Conservation (phyloP, 2,329 filamentous ascomycete genomes). For the Fusarium musae region DNA sequence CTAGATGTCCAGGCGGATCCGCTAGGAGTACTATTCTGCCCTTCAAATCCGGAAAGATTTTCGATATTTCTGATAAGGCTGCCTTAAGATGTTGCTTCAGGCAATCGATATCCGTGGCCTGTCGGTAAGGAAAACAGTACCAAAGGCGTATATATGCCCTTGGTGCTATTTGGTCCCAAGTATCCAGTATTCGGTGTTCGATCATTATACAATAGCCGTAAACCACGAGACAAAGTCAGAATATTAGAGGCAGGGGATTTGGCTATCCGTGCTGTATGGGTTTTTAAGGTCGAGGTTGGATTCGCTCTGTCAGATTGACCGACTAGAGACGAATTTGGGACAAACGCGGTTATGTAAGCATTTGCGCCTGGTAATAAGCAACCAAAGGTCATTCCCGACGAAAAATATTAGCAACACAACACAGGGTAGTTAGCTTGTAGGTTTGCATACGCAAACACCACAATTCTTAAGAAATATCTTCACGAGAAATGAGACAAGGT, state of each 20-base stretch:
- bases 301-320: background rate
- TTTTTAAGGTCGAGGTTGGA: background rate
- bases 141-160: background rate
- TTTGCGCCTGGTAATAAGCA: fast-evolving
- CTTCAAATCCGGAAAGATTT: fast-evolving
- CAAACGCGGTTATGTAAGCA: background rate
- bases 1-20: background rate
- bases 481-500: fast-evolving
- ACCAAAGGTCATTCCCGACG: fast-evolving
- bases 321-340: no score
- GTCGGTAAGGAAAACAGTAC: background rate
- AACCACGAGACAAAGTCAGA: fast-evolving
- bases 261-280: background rate
- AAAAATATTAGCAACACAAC: background rate
- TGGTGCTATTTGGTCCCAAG: background rate
- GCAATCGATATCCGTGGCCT: background rate
- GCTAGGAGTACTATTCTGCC: background rate
- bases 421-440: no score
- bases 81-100: background rate
- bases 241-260: fast-evolving
- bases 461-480: no score
- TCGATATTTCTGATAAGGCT: background rate
- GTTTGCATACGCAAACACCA: no score
- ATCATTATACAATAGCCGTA: background rate
- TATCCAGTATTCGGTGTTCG: background rate